Base-by-base conservation (phyloP, 345 rosid genomes). In the Bruguiera parviflora region DNA sequence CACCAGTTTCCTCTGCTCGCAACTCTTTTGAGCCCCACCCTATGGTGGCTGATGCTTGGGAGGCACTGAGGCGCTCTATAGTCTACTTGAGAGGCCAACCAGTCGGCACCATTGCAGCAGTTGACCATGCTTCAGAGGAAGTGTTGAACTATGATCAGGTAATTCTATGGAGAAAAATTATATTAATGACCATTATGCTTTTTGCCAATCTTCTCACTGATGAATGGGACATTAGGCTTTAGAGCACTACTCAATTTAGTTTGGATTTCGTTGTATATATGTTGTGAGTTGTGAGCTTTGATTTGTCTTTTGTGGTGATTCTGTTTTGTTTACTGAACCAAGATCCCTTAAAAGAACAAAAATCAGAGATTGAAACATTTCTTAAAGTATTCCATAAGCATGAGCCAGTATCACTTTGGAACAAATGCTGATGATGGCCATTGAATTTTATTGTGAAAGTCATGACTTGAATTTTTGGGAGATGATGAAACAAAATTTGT, bases 121-220 rank as follows among this genome's bases (percentile, higher is more conserved):
- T 71, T 71, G 98, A 94, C 77, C 98, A 91, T 84, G 97, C 96
- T 75, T 88, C 98, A 0, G 97, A 94, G 71, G 98, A 94, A 79
- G 96, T 92, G 66, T 76, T 94, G 78, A 94, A 94, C 81, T 94
- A 94, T 77, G 98, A 94, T 79, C 98, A 94, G 97, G 98, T 94
- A 68, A 68, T 53, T 22, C n/a, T 28, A 66, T 61, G 19, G 19
- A 20, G 52, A 7, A 51, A 24, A 52, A 32, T 29, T 18, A 22
- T 25, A 25, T 29, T n/a, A 22, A 25, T 25, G 19, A 13, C 33
- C 10, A 20, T 61, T 55, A 3, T 47, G 20, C 43, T 51, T 47
- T 39, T n/a, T 57, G 57, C n/a, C 35, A 37, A 47, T 15, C 19
- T 53, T 52, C 24, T 43, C 27, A 20, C 7, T 3, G 37, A 43